These are phyloP conservation scores for Gastroboletus turbinatus DNA, from an alignment of 1,284 basidiomycete genomes.

Conservation along the genomic window DNA sequence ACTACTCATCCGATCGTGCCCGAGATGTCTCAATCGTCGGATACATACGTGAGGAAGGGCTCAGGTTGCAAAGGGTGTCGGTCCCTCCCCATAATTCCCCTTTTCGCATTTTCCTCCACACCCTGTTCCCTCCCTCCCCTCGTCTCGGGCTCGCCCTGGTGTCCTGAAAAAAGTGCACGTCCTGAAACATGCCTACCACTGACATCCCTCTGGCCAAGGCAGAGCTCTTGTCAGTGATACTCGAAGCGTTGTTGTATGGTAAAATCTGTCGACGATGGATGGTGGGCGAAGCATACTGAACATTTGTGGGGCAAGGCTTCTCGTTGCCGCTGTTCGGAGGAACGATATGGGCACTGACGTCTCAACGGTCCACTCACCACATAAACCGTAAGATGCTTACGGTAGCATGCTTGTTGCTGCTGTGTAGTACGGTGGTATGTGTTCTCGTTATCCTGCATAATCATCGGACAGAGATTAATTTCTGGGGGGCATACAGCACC, in stretches of 20 bases:
- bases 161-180: neutral
- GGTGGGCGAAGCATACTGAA: neutral
- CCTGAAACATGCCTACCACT: neutral
- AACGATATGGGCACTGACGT: constrained; percentile 1
- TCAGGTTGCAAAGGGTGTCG: neutral
- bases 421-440: constrained; percentile 10
- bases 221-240: constrained; percentile 11
- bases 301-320: neutral
- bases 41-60: neutral
- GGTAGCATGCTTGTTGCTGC: constrained; percentile 1
- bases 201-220: constrained; percentile 17
- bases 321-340: constrained; percentile 10
- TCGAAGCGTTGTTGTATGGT: constrained; percentile 20
- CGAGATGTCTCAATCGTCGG: neutral
- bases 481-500: constrained; percentile 6
- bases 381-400: neutral
- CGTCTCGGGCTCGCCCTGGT: neutral
- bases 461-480: neutral
- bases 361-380: neutral
- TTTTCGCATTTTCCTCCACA: neutral
- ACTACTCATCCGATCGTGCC: neutral
- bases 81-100: neutral
- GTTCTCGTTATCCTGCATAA: neutral
- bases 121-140: neutral
- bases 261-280: neutral